Conservation (phyloP, 805 yeast genomes). For the Metschnikowia cerradonensis region DNA sequence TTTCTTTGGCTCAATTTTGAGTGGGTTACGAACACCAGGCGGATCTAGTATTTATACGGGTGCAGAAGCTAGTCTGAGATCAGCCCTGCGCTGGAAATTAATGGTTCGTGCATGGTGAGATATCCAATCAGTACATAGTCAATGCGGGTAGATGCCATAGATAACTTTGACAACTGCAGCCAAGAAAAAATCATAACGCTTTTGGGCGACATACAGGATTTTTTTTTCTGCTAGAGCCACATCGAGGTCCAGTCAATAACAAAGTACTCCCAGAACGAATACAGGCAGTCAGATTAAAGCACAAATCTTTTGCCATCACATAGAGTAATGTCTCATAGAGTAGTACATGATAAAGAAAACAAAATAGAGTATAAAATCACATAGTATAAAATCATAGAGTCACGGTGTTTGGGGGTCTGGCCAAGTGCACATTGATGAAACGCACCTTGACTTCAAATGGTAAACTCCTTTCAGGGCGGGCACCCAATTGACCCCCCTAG, state of each 20-base stretch:
- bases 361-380: no score
- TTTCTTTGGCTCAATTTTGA: no score
- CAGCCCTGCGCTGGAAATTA: background rate
- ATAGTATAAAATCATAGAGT: no score
- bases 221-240: background rate
- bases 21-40: background rate
- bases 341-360: no score
- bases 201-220: background rate
- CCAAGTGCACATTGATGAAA: background rate
- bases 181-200: slow-evolving; percentile 2
- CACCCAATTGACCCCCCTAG: background rate
- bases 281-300: no score
- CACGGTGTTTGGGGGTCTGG: background rate
- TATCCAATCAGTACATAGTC: slow-evolving; percentile 1
- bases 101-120: background rate
- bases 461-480: background rate
- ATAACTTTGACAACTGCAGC: slow-evolving; percentile 4
- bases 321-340: no score
- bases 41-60: background rate
- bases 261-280: no score
- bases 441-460: background rate
- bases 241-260: background rate
- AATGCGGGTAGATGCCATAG: slow-evolving; percentile 9
- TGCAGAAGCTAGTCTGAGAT: background rate
- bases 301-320: no score